These are phyloP conservation scores for Angomonas deanei DNA, from an alignment of 208 protist species.

Conservation along the genomic window DNA sequence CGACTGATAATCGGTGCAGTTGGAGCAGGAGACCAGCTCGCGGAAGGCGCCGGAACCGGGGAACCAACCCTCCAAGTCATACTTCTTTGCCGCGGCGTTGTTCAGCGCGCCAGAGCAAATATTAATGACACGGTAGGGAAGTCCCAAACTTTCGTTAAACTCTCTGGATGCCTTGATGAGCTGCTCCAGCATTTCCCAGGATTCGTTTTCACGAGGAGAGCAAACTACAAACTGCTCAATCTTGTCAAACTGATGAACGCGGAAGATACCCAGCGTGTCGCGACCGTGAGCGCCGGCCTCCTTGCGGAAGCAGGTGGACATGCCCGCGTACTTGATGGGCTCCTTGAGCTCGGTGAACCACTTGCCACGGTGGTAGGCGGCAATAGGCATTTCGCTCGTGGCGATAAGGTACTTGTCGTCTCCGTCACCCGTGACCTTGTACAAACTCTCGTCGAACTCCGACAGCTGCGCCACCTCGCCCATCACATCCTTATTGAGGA, in stretches of 20 bases:
- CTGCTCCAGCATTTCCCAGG: conserved; percentile 86
- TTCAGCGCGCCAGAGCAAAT: conserved; percentile 97
- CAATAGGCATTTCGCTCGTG: conserved; percentile 99
- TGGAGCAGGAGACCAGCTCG: conserved; percentile 99
- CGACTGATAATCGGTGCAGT: conserved; percentile 99
- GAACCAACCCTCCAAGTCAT: conserved; percentile 99
- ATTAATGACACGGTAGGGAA: conserved; percentile 93
- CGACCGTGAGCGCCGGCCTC: conserved; percentile 96
- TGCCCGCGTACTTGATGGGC: conserved; percentile 95
- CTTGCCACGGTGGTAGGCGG: conserved; percentile 94
- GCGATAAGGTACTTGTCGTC: conserved; percentile 99
- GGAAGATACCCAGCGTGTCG: conserved; percentile 95
- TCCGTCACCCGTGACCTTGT: conserved; percentile 96
- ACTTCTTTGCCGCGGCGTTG: conserved; percentile 99
- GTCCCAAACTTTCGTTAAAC: conserved; percentile 91
- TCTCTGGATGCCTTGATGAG: conserved; percentile 91
- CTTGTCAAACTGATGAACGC: conserved; percentile 97
- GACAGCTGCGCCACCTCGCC: conserved; percentile 95
- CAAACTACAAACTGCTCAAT: conserved; percentile 95
- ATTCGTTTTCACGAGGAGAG: conserved; percentile 86
- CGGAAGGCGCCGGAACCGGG: conserved; percentile 94
- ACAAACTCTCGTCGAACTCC: conserved; percentile 99
- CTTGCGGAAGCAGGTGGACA: conserved; percentile 99
- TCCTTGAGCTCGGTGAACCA: conserved; percentile 91
- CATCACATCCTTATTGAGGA: conserved; percentile 99